These are phyloP conservation scores for Pholiota adiposa DNA, from an alignment of 1,284 basidiomycete species.

Conservation along the genomic window DNA sequence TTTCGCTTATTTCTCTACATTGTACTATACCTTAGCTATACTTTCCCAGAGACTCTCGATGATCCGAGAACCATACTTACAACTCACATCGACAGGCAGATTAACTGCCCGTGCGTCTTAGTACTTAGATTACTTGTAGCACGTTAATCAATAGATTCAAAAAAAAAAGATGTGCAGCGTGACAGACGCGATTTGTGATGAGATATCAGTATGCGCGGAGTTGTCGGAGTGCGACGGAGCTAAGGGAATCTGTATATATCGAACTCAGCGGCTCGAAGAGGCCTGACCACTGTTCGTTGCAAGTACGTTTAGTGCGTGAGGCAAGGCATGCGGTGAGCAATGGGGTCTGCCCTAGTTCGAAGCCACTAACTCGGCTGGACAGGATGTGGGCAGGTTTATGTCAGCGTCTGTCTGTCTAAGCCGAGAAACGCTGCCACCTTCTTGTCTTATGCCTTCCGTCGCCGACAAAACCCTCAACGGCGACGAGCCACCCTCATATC, in stretches of 20 bases:
- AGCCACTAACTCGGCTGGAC: slow-evolving; percentile 20
- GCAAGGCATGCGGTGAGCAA: slow-evolving; percentile 16
- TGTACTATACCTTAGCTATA: no score
- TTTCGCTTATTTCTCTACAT: no score
- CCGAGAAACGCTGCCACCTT: slow-evolving; percentile 21
- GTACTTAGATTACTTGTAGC: no score
- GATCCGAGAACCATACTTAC: no score
- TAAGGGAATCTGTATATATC: slow-evolving; percentile 10
- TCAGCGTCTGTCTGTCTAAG: slow-evolving; percentile 19
- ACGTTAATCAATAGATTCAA: no score
- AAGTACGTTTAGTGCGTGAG: not conserved
- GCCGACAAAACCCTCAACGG: slow-evolving; percentile 39
- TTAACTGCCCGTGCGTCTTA: no score
- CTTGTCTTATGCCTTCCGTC: slow-evolving; percentile 36
- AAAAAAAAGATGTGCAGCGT: no score
- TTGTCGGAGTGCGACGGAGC: slow-evolving; percentile 19
- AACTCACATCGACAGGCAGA: no score
- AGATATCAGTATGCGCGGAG: slow-evolving; percentile 19
- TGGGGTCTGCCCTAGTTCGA: slow-evolving; percentile 10
- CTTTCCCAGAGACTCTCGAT: no score
- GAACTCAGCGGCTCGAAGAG: slow-evolving; percentile 10
- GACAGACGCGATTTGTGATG: slow-evolving; percentile 15
- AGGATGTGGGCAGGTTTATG: slow-evolving; percentile 21
- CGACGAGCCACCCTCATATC: slow-evolving; percentile 30
- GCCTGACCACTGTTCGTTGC: slow-evolving; percentile 8